These are phyloP conservation scores for Verticillium nubilum DNA, from an alignment of 2,329 filamentous ascomycete species.

Conservation along the genomic window DNA sequence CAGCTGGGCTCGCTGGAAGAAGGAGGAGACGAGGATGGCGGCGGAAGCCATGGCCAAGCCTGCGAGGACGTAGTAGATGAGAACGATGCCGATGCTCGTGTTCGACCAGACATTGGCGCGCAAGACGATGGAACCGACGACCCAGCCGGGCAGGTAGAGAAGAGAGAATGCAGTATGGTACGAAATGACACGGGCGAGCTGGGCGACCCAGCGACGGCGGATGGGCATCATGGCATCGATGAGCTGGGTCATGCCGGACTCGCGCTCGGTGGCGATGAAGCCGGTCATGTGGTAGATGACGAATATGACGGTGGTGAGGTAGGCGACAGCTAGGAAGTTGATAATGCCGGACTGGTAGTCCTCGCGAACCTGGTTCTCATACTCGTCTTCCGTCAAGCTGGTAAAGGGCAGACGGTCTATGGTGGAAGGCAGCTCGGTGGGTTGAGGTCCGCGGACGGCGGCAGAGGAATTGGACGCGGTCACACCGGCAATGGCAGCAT, in stretches of 20 bases:
- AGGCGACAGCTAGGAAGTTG: conserved; percentile 59
- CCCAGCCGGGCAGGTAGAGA: conserved; percentile 47
- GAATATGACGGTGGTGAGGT: conserved; percentile 64
- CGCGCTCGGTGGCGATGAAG: conserved; percentile 64
- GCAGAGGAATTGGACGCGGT: conserved; percentile 22
- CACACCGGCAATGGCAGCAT: conserved; percentile 47
- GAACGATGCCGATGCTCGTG: conserved; percentile 59
- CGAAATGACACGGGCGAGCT: conserved; percentile 38
- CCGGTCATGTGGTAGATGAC: conserved; percentile 69
- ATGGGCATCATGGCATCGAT: conserved; percentile 71
- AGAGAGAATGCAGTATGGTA: conserved; percentile 64
- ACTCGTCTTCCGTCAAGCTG: conserved; percentile 33
- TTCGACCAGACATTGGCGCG: conserved; percentile 58
- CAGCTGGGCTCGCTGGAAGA: conserved; percentile 84
- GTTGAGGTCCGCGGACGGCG: neutral
- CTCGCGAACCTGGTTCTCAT: conserved; percentile 50
- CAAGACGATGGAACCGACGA: conserved; percentile 56
- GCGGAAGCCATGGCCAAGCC: conserved; percentile 75
- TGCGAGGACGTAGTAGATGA: conserved; percentile 69
- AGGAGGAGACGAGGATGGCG: conserved; percentile 72
- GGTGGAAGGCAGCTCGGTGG: conserved; percentile 9
- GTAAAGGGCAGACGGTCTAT: conserved; percentile 26
- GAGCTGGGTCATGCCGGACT: conserved; percentile 65
- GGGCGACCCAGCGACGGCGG: conserved; percentile 43
- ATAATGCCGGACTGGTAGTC: conserved; percentile 61